Evolutionary conservation across 495 filamentous ascomycete species (phyloP), one percentile per base, ranked within the genome.

Genomic region (Xylaria sp.): DNA sequence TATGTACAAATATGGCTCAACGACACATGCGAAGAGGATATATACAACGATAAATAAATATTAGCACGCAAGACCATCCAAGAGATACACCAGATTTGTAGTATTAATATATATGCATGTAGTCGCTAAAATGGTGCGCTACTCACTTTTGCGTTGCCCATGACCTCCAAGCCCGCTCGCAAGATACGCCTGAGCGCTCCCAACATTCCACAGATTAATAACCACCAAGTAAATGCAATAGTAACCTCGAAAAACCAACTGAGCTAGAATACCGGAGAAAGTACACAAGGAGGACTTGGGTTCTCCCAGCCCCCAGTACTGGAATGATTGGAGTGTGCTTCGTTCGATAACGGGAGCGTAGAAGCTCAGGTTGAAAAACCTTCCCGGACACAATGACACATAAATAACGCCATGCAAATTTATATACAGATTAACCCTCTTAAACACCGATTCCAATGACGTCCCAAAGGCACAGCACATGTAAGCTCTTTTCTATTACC

Each of bases 371-470:
- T 35, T 15, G 14, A 37, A 37, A 19, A 17, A 19, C 37, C 15
- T 17, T 52, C 62, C 44, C 31, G 17, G 29, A 31, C 44, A 43
- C 2, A 7, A 29, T 21, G 21, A 26, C 29, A 67, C 64, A 43
- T 24, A 33, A 12, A 26, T 24, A 55, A 55, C 64, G 48, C 48
- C 46, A 55, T 44, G 59, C 35, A 50, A 43, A 31, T n/a, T n/a
- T 55, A 70, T 70, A 61, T 55, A 70, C 33, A 70, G 35, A 70
- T 44, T 1, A 57, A 44, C 48, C 21, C 46, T 26, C 35, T 52
- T 40, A 31, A 69, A 55, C 29, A 11, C 53, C 17, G 9, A 57
- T 15, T 31, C 29, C 24, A 11, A 61, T 14, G 33, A 21, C 40
- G 52, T n/a, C 40, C n/a, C 8, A 24, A 69, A 21, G 33, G 14